phyloP scores from a whole-genome alignment of 2,329 filamentous ascomycete genomes.

The Pseudocercospora ulei region DNA sequence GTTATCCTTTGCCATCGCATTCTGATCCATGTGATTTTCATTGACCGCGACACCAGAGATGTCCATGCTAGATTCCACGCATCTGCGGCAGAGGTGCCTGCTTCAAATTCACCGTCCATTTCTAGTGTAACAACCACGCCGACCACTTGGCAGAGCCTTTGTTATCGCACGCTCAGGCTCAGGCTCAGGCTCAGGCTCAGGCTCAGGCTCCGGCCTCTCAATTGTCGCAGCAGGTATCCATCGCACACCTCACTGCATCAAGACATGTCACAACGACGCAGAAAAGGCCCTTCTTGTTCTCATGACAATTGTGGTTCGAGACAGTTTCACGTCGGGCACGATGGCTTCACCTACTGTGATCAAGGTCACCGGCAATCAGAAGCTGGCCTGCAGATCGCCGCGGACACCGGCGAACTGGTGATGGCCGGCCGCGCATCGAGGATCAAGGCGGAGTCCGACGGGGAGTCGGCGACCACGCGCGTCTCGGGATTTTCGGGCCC shows the following conservation, averaged over 20 bases:
- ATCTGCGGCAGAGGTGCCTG: no score
- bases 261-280: slow-evolving; percentile 25
- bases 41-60: no score
- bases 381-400: slow-evolving; percentile 41
- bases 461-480: slow-evolving; percentile 25
- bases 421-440: slow-evolving; percentile 27
- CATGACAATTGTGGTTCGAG: slow-evolving; percentile 56
- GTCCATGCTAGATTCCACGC: no score
- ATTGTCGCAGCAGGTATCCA: slow-evolving; percentile 3
- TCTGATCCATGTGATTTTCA: no score
- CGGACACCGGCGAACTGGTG: slow-evolving; percentile 30
- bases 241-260: no score
- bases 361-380: slow-evolving; percentile 66
- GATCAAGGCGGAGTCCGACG: slow-evolving; percentile 27
- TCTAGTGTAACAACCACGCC: no score
- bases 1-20: no score
- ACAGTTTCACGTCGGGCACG: slow-evolving; percentile 59
- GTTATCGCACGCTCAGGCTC: no score
- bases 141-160: no score
- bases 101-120: no score
- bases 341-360: slow-evolving; percentile 67
- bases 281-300: slow-evolving; percentile 23
- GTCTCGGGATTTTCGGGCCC: slow-evolving; percentile 48
- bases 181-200: background rate
- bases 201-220: background rate